These are phyloP conservation scores for Penicillium angulare DNA, from an alignment of 495 filamentous ascomycete species.

Conservation along the genomic window DNA sequence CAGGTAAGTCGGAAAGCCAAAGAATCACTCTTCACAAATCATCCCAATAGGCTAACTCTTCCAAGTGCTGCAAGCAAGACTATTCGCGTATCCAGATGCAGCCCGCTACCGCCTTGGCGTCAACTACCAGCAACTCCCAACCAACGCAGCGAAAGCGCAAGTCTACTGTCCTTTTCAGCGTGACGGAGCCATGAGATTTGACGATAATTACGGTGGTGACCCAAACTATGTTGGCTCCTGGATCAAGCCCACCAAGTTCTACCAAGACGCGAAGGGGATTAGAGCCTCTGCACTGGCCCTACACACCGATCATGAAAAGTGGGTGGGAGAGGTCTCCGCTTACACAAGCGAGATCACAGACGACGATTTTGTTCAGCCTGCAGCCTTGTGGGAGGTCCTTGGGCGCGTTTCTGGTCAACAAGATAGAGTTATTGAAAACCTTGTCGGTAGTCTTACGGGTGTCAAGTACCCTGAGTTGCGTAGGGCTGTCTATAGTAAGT, in stretches of 20 bases:
- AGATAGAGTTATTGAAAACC: constrained; percentile 57
- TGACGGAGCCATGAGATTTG: constrained; percentile 62
- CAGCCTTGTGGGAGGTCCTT: constrained; percentile 45
- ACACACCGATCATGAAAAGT: constrained; percentile 53
- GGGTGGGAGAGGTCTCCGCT: constrained; percentile 42
- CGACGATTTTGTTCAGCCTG: constrained; percentile 22
- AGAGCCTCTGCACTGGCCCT: constrained; percentile 6
- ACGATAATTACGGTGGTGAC: constrained; percentile 60
- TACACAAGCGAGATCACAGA: constrained; percentile 25
- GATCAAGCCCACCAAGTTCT: constrained; percentile 18
- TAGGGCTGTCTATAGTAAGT: constrained; percentile 25
- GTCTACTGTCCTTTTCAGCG: constrained; percentile 70
- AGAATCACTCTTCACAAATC: constrained; percentile 8
- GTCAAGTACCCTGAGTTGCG: constrained; percentile 22
- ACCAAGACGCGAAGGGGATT: constrained; percentile 13
- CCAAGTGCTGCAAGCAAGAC: constrained; percentile 61
- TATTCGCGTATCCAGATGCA: constrained; percentile 70
- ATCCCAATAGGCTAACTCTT: neutral
- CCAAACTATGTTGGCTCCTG: constrained; percentile 55
- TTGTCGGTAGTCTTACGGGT: constrained; percentile 35
- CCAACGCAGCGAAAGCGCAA: constrained; percentile 24
- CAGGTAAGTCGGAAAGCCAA: constrained; percentile 25
- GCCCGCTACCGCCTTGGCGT: constrained; percentile 64
- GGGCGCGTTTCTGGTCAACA: constrained; percentile 57
- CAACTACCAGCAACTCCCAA: constrained; percentile 58